Evolutionary conservation across 2,329 filamentous ascomycete genomes (phyloP).

Genomic region (Botrytis deweyae): DNA sequence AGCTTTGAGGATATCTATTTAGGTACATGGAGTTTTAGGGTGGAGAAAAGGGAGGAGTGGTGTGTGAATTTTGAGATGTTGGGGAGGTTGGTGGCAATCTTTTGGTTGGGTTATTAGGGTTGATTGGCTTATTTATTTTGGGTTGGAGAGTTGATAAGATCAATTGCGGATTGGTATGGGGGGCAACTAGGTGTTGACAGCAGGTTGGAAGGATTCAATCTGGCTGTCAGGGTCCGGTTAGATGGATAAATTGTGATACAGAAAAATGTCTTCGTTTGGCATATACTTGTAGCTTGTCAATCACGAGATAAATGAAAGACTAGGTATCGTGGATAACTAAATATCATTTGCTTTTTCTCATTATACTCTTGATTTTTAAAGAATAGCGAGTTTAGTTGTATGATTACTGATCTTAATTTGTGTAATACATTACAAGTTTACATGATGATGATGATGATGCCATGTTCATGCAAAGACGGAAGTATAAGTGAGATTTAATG

Average conservation of each 20-base stretch:
- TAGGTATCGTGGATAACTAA: too few relatives aligned
- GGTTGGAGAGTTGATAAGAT: background rate
- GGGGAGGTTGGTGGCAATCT: background rate
- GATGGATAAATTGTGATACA: background rate
- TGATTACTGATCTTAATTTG: background rate
- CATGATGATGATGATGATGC: too few relatives aligned
- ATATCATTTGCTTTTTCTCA: background rate
- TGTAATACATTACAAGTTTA: too few relatives aligned
- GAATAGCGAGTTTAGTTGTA: background rate
- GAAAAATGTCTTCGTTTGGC: too few relatives aligned
- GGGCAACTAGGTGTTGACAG: too few relatives aligned
- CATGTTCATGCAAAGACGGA: background rate
- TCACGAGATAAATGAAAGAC: too few relatives aligned
- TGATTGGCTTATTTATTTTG: background rate
- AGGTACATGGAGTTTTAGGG: too few relatives aligned
- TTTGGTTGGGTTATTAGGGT: background rate
- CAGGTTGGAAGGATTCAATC: too few relatives aligned
- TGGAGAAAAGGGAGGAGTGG: too few relatives aligned
- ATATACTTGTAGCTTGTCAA: background rate
- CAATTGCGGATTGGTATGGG: too few relatives aligned
- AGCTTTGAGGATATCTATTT: too few relatives aligned
- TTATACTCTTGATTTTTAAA: rapidly evolving
- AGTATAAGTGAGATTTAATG: background rate
- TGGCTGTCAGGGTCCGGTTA: too few relatives aligned
- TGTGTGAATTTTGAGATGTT: background rate